Evolutionary conservation across 129 eudicot genomes (phyloP).

Genomic region (Dittrichia graveolens): DNA sequence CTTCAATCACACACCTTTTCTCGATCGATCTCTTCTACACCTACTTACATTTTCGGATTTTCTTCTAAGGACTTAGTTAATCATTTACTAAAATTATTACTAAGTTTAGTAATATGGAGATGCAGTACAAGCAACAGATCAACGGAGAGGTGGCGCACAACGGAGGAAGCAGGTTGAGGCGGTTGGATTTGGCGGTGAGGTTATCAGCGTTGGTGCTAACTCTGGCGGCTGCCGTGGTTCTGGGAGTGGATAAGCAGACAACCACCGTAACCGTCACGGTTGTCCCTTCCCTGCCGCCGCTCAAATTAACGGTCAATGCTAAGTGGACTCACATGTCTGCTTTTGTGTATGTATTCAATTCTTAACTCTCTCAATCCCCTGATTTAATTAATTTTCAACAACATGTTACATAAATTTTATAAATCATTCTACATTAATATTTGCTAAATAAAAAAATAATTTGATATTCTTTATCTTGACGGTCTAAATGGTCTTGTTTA

Average conservation of each 20-base stretch:
- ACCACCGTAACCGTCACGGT: slow-evolving; percentile 37
- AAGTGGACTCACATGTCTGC: slow-evolving; percentile 72
- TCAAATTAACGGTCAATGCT: slow-evolving; percentile 60
- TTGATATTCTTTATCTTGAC: too few species aligned
- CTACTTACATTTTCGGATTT: too few species aligned
- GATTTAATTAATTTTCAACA: too few species aligned
- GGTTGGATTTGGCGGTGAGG: slow-evolving; percentile 43
- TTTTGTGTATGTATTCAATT: slow-evolving; percentile 50
- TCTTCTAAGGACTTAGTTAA: too few species aligned
- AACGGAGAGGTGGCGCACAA: slow-evolving; percentile 18
- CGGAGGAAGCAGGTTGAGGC: slow-evolving; percentile 28
- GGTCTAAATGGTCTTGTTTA: background rate
- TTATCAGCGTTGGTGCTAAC: slow-evolving; percentile 52
- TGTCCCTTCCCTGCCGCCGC: slow-evolving; percentile 58
- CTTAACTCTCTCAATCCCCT: background rate
- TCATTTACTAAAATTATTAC: background rate
- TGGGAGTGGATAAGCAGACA: slow-evolving; percentile 61
- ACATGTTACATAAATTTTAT: too few species aligned
- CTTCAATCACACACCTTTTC: background rate
- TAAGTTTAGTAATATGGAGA: slow-evolving; percentile 18
- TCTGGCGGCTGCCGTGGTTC: slow-evolving; percentile 52
- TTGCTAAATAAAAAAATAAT: too few species aligned
- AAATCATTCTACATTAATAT: background rate
- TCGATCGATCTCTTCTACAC: background rate
- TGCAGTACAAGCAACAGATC: slow-evolving; percentile 24